Evolutionary conservation across 768 basidiomycete species (phyloP).

Genomic region (Macrolepiota fuliginosa): DNA sequence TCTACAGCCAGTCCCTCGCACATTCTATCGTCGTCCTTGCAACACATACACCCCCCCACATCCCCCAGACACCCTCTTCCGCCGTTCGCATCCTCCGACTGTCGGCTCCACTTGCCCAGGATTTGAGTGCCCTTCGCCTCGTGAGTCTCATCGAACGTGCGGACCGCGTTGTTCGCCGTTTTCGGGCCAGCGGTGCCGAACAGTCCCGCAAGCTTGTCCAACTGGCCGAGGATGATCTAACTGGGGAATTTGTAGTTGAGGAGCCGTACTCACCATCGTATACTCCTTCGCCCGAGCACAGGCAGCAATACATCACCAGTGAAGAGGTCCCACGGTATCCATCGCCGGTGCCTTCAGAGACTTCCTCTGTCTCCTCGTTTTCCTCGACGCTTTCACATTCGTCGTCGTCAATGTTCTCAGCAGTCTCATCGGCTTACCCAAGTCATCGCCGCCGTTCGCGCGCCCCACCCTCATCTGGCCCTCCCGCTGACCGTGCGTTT

Average conservation of each 20-base stretch:
- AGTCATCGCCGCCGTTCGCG: not conserved
- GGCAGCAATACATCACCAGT: not conserved
- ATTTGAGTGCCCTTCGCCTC: slow-evolving; percentile 37
- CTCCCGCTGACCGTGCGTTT: slow-evolving; percentile 21
- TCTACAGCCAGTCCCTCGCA: slow-evolving; percentile 30
- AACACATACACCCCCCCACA: slow-evolving; percentile 25
- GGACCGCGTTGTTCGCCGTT: slow-evolving; percentile 28
- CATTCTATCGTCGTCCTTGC: slow-evolving; percentile 38
- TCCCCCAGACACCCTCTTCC: slow-evolving; percentile 16
- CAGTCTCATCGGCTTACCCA: too few relatives aligned
- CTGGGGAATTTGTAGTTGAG: slow-evolving; percentile 33
- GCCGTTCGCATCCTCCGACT: slow-evolving; percentile 33
- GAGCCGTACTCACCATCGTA: slow-evolving; percentile 15
- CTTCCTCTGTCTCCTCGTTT: slow-evolving; percentile 4
- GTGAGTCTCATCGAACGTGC: slow-evolving; percentile 40
- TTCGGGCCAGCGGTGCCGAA: not conserved
- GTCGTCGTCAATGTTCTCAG: slow-evolving; percentile 1
- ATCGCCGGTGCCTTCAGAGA: slow-evolving; percentile 6
- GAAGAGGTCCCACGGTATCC: not conserved
- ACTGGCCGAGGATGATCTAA: slow-evolving; percentile 28
- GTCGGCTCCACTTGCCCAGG: slow-evolving; percentile 28
- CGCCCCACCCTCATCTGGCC: not conserved
- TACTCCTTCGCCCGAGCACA: not conserved
- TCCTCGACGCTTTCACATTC: not conserved
- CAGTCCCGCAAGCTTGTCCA: slow-evolving; percentile 22